A percentile compares a stretch with the other conserved stretches of the same genome.
Evolutionary conservation across 148 eudicot genomes (phyloP).

Genomic region (Cornus kousa): DNA sequence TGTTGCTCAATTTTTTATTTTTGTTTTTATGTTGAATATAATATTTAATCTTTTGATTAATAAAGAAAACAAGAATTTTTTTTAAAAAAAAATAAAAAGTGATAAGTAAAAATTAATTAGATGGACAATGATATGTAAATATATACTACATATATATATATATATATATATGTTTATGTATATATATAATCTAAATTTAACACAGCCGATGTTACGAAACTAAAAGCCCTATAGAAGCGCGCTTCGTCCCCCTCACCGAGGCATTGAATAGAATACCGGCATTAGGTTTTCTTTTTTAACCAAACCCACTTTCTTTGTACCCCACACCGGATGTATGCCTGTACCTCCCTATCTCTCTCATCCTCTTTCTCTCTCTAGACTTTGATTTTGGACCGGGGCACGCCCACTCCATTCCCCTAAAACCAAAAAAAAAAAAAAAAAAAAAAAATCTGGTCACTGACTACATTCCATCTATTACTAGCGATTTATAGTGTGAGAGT

Average conservation of each 20-base stretch:
- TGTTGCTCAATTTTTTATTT: too few relatives aligned
- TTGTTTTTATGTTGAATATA: too few relatives aligned
- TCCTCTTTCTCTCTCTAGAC: constrained; percentile 17
- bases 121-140: too few relatives aligned
- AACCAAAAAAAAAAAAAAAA: too few relatives aligned
- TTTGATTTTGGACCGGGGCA: constrained; percentile 17
- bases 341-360: constrained; percentile 1
- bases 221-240: neutral
- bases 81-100: too few relatives aligned
- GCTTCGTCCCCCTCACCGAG: neutral
- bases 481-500: constrained; percentile 7
- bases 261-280: neutral
- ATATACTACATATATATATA: too few relatives aligned
- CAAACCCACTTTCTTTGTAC: neutral
- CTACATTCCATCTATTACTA: constrained; percentile 14
- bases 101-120: too few relatives aligned
- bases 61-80: too few relatives aligned
- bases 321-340: neutral
- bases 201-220: neutral
- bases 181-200: too few relatives aligned
- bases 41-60: too few relatives aligned
- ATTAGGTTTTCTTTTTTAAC: neutral
- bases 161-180: too few relatives aligned
- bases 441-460: constrained; percentile 28
- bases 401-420: constrained; percentile 18